Percentiles rank a stretch among this genome's conserved stretches.
Evolutionary conservation across 106 monocot genomes (phyloP).

Genomic region (Dendrobium officinale): DNA sequence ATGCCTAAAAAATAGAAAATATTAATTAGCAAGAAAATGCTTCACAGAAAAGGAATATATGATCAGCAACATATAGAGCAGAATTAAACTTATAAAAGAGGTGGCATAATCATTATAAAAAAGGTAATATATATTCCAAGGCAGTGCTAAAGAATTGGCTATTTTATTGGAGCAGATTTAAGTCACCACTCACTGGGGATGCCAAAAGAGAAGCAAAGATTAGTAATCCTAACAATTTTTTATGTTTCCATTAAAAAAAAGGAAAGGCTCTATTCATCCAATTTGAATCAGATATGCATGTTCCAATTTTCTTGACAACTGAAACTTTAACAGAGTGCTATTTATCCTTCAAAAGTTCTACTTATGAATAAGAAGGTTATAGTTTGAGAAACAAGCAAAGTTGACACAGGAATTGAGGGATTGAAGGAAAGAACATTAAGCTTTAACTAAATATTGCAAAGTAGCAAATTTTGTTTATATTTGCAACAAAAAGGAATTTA

Average conservation of each 20-base stretch:
- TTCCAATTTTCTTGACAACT: neutral
- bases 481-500: neutral
- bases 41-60: neutral
- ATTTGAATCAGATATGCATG: neutral
- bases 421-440: neutral
- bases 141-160: neutral
- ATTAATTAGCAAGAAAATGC: conserved; percentile 5
- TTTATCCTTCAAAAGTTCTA: neutral
- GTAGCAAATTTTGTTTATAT: neutral
- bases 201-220: neutral
- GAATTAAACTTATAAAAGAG: neutral
- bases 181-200: neutral
- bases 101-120: neutral
- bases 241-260: neutral
- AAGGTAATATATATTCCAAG: neutral
- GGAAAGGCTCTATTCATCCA: neutral
- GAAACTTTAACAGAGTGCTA: neutral
- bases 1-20: conserved; percentile 45
- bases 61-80: neutral
- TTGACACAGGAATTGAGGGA: neutral
- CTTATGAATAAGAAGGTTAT: neutral
- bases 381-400: neutral
- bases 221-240: neutral
- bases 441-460: neutral
- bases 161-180: neutral